Conservation (phyloP, 331 rosid species). For the Stylosanthes scabra region DNA sequence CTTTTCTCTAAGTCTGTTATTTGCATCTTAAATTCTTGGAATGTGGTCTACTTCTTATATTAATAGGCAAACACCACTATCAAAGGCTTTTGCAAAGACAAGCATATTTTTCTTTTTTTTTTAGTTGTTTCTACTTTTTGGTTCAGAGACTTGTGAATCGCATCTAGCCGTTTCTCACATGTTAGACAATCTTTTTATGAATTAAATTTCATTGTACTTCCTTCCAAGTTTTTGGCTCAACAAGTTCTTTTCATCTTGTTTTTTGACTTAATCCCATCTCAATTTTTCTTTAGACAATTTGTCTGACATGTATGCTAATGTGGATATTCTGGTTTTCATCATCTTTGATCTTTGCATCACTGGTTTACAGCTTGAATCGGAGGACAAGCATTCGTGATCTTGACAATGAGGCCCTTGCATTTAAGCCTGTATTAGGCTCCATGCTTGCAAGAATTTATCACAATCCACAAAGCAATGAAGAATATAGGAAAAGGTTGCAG, state of each 20-base stretch:
- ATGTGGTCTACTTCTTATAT: constrained; percentile 8
- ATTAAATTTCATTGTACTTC: background rate
- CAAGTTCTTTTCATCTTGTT: constrained; percentile 11
- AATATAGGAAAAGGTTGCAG: constrained; percentile 79
- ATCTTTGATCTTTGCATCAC: constrained; percentile 29
- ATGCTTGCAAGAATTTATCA: constrained; percentile 95
- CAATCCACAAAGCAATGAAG: constrained; percentile 88
- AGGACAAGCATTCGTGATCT: constrained; percentile 60
- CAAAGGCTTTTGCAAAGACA: constrained; percentile 11
- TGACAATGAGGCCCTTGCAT: constrained; percentile 88
- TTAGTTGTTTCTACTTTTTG: constrained; percentile 15
- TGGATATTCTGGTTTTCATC: constrained; percentile 28
- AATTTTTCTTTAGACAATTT: constrained; percentile 13
- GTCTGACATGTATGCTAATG: constrained; percentile 22
- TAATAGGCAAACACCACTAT: constrained; percentile 14
- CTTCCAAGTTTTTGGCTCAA: background rate
- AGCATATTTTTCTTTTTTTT: background rate
- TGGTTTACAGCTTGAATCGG: constrained; percentile 66
- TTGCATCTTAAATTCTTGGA: background rate
- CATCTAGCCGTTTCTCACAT: background rate
- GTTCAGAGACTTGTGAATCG: constrained; percentile 14
- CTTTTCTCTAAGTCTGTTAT: constrained; percentile 1
- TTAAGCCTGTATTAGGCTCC: constrained; percentile 84
- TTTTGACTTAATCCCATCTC: constrained; percentile 3
- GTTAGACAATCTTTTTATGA: background rate